Percentiles rank a stretch among this genome's conserved stretches.
Conservation (phyloP, 345 rosid genomes). For the Turnera subulata region DNA sequence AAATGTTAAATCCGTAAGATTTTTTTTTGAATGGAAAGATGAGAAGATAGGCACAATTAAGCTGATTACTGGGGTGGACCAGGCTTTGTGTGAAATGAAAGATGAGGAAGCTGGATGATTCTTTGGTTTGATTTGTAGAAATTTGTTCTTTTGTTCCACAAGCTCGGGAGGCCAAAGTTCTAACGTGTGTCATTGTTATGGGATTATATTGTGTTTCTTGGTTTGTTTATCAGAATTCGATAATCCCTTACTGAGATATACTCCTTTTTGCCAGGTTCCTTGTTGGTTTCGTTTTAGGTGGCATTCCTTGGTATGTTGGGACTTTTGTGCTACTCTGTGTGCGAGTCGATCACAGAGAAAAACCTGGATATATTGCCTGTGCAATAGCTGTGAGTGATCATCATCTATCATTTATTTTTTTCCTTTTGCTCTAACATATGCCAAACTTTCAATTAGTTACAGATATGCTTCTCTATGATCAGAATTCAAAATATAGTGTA, state of each 20-base stretch:
- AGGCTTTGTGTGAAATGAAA: too few relatives aligned
- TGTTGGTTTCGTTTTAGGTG: constrained; percentile 77
- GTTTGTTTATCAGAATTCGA: not conserved
- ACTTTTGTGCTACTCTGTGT: constrained; percentile 50
- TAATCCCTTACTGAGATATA: too few relatives aligned
- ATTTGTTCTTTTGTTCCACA: not conserved
- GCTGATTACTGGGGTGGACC: too few relatives aligned
- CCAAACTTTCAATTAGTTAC: too few relatives aligned
- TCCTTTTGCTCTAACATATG: not conserved
- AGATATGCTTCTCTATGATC: too few relatives aligned
- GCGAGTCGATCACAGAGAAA: constrained; percentile 64
- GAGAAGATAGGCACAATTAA: too few relatives aligned
- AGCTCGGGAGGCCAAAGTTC: not conserved
- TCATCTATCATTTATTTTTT: constrained; percentile 1
- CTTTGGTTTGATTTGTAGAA: not conserved
- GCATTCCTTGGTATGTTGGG: constrained; percentile 84
- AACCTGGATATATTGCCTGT: constrained; percentile 84
- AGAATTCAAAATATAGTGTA: too few relatives aligned
- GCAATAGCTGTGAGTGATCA: constrained; percentile 58
- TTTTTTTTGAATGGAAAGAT: too few relatives aligned
- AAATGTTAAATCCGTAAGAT: too few relatives aligned
- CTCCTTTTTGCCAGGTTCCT: constrained; percentile 48
- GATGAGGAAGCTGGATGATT: not conserved
- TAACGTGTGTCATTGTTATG: not conserved
- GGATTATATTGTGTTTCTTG: not conserved